Percentiles rank a stretch among this genome's conserved stretches.
phyloP scores from a whole-genome alignment of 331 rosid species.

The Malus hybrid region DNA sequence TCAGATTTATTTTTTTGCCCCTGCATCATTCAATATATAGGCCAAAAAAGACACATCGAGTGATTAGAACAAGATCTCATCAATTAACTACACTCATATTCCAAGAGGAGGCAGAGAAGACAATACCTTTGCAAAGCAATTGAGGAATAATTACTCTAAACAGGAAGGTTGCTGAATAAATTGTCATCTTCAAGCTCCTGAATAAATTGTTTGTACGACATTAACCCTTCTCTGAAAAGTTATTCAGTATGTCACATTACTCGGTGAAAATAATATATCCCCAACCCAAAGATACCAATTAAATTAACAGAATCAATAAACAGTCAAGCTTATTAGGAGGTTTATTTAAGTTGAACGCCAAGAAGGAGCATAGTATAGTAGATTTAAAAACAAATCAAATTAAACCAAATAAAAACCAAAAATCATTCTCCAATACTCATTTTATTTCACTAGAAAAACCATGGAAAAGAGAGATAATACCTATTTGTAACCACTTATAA shows the following conservation, averaged over 20 bases:
- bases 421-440: neutral
- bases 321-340: neutral
- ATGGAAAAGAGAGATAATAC: neutral
- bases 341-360: neutral
- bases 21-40: constrained; percentile 20
- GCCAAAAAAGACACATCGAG: no score
- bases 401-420: neutral
- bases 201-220: constrained; percentile 17
- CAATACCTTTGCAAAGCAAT: no score
- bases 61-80: no score
- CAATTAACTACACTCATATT: no score
- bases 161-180: no score
- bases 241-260: constrained; percentile 1
- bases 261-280: neutral
- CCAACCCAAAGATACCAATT: neutral
- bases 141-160: no score
- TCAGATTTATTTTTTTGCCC: constrained; percentile 59
- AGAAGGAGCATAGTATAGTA: neutral
- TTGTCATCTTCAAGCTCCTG: constrained; percentile 98
- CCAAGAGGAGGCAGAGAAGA: neutral
- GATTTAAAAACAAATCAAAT: neutral
- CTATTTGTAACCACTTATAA: neutral
- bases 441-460: neutral
- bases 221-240: constrained; percentile 65
- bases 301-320: neutral